Evolutionary conservation across 306 rosid genomes (phyloP).

Genomic region (Begonia fuchsioides): DNA sequence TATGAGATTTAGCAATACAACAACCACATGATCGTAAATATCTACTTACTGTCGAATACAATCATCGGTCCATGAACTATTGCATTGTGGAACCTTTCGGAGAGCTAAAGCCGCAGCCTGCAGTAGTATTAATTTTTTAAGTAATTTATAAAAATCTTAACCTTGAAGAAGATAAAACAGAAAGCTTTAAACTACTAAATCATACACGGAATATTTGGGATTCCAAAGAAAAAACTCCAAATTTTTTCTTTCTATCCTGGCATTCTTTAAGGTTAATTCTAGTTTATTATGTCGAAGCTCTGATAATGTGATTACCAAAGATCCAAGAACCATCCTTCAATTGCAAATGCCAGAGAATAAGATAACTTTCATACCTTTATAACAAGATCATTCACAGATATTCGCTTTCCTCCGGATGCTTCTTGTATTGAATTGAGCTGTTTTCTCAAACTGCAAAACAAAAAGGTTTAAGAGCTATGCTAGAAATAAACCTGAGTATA

Average conservation of each 20-base stretch:
- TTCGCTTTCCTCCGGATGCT: slow-evolving; percentile 80
- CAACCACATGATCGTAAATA: background rate
- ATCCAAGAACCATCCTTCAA: no score
- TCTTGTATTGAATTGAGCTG: slow-evolving; percentile 82
- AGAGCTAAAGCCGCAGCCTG: slow-evolving; percentile 99
- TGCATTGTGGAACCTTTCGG: slow-evolving; percentile 85
- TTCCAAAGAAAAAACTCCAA: no score
- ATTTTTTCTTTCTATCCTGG: no score
- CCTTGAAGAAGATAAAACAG: no score
- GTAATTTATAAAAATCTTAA: no score
- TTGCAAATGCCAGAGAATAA: no score
- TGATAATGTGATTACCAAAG: no score
- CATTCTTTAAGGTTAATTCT: no score
- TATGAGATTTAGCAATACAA: no score
- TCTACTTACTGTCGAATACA: slow-evolving; percentile 81
- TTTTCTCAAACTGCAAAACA: slow-evolving; percentile 46
- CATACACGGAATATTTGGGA: no score
- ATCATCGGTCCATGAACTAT: slow-evolving; percentile 93
- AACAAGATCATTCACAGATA: slow-evolving; percentile 87
- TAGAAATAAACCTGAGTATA: slow-evolving; percentile 6
- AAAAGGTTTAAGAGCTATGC: slow-evolving; percentile 4
- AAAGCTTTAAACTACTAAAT: no score
- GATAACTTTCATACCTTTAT: slow-evolving; percentile 52
- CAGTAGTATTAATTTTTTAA: slow-evolving; percentile 13
- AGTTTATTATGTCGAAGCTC: no score